A percentile compares a stretch with the other conserved stretches of the same genome.
Conservation (phyloP, 1,284 basidiomycete species). For the Athelia psychrophila region DNA sequence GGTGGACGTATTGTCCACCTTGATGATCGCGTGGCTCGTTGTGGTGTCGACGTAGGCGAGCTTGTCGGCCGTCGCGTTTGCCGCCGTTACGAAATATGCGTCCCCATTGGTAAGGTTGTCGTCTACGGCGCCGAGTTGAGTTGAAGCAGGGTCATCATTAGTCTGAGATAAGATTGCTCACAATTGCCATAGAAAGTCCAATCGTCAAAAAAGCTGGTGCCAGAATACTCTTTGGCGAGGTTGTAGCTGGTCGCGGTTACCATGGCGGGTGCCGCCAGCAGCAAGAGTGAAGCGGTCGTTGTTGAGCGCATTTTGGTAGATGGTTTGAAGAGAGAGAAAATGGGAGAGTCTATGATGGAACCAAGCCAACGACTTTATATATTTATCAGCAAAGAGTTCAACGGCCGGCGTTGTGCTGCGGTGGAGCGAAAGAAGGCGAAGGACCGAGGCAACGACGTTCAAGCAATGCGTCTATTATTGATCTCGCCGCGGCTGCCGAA, state of each 20-base stretch:
- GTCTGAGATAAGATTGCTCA: constrained; percentile 28
- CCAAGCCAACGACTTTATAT: too few species aligned
- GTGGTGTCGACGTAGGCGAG: constrained; percentile 62
- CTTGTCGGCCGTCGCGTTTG: constrained; percentile 42
- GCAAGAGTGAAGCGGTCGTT: not conserved
- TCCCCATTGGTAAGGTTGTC: constrained; percentile 76
- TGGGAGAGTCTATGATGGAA: too few species aligned
- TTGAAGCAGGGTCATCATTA: not conserved
- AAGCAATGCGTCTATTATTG: too few species aligned
- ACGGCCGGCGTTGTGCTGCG: too few species aligned
- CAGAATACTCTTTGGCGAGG: constrained; percentile 45
- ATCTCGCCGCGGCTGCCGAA: too few species aligned
- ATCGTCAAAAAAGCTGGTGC: constrained; percentile 49
- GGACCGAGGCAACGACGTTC: too few species aligned
- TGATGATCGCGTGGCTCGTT: constrained; percentile 64
- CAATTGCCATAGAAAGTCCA: constrained; percentile 56
- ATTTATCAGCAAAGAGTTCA: too few species aligned
- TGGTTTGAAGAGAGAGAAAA: too few species aligned
- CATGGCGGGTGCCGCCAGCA: not conserved
- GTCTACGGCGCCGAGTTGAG: constrained; percentile 28
- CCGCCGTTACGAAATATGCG: constrained; percentile 58
- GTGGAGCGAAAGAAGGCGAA: too few species aligned
- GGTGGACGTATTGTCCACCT: constrained; percentile 64
- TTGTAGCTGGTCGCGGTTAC: constrained; percentile 32
- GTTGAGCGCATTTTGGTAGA: not conserved